Evolutionary conservation across 306 rosid genomes (phyloP).

Genomic region (Corylus americana): DNA sequence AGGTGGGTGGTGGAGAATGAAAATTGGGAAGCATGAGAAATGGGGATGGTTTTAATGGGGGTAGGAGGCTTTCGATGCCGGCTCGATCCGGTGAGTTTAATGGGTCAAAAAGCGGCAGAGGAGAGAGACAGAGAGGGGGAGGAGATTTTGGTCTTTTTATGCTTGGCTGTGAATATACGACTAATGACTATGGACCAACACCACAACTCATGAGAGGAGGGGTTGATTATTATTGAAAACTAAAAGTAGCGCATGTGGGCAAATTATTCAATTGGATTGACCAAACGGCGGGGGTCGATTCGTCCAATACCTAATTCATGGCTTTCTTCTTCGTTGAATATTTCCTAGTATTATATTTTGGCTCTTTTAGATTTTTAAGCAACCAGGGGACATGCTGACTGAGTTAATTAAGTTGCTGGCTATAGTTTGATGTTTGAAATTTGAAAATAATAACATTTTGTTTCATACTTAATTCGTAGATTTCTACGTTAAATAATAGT

Average conservation of each 20-base stretch:
- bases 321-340: background rate
- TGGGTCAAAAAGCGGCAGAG: conserved; percentile 17
- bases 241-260: background rate
- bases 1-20: background rate
- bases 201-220: background rate
- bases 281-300: background rate
- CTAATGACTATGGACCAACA: conserved; percentile 20
- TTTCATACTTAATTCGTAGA: too few relatives aligned
- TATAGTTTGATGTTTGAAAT: too few relatives aligned
- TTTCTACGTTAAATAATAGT: background rate
- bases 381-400: too few relatives aligned
- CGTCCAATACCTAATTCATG: background rate
- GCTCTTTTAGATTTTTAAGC: too few relatives aligned
- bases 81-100: conserved; percentile 44
- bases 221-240: too few relatives aligned
- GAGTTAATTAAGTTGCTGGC: too few relatives aligned
- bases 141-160: background rate
- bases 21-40: background rate
- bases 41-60: conserved; percentile 9
- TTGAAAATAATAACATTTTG: background rate
- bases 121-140: background rate
- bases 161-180: conserved; percentile 42
- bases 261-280: conserved; percentile 38
- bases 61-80: conserved; percentile 1
- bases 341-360: too few relatives aligned